Evolutionary conservation across 495 filamentous ascomycete species (phyloP).

Genomic region (Rhypophila decipiens): DNA sequence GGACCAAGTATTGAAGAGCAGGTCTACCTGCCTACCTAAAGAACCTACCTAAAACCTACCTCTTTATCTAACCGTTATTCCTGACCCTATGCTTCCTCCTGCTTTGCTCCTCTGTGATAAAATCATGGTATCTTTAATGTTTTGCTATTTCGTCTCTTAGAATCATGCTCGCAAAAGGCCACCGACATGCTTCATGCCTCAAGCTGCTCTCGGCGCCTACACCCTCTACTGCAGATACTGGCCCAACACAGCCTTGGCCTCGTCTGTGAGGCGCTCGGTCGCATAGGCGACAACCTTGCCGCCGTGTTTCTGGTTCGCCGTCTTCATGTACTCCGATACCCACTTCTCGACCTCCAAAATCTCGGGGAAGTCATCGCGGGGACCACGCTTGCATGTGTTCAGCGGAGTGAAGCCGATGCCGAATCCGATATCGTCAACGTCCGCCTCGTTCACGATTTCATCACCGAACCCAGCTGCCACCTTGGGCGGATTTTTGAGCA

Average conservation of each 20-base stretch:
- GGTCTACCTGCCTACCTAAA: too few species aligned
- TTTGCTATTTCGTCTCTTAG: too few species aligned
- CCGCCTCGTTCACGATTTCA: constrained; percentile 71
- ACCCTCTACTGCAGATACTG: constrained; percentile 36
- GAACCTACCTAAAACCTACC: too few species aligned
- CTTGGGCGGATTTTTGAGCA: constrained; percentile 79
- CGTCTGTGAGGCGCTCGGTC: constrained; percentile 29
- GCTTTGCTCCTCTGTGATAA: too few species aligned
- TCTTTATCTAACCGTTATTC: too few species aligned
- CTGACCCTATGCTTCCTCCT: too few species aligned
- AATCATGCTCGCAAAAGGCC: too few species aligned
- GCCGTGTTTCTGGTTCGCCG: constrained; percentile 36
- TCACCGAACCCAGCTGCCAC: constrained; percentile 57
- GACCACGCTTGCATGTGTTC: constrained; percentile 68
- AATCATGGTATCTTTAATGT: too few species aligned
- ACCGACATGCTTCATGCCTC: too few species aligned
- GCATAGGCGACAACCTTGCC: constrained; percentile 34
- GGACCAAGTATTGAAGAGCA: too few species aligned
- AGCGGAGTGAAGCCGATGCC: constrained; percentile 88
- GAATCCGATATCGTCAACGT: constrained; percentile 91
- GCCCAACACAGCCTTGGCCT: constrained; percentile 34
- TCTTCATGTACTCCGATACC: constrained; percentile 66
- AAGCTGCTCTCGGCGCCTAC: too few species aligned
- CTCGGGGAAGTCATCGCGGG: constrained; percentile 73
- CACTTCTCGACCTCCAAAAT: constrained; percentile 71